A percentile compares a stretch with the other conserved stretches of the same genome.
phyloP scores from a whole-genome alignment of 2,329 filamentous ascomycete genomes.

The Epichloe coenophiala region DNA sequence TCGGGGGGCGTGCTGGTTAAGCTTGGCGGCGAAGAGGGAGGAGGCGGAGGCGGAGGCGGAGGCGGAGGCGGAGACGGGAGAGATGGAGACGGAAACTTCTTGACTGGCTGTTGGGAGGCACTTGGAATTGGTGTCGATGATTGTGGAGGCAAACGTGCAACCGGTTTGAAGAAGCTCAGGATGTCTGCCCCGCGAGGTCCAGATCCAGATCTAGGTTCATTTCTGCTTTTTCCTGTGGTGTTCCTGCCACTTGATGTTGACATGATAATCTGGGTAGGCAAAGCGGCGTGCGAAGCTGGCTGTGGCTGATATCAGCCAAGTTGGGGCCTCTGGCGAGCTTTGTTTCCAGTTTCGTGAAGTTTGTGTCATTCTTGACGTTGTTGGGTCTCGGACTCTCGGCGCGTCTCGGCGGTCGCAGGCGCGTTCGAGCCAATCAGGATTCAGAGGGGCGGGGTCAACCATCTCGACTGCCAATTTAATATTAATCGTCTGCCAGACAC shows the following conservation, averaged over 20 bases:
- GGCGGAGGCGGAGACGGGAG: conserved; percentile 11
- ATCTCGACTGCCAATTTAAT: background rate
- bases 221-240: background rate
- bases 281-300: background rate
- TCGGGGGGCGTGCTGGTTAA: conserved; percentile 14
- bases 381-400: background rate
- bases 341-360: background rate
- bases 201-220: background rate
- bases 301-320: background rate
- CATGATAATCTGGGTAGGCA: conserved; percentile 1
- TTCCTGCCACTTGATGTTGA: conserved; percentile 14
- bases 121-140: conserved; percentile 3
- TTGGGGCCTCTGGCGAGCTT: background rate
- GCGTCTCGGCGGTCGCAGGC: background rate
- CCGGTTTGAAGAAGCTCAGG: conserved; percentile 25
- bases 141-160: conserved; percentile 7
- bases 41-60: conserved; percentile 12
- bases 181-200: conserved; percentile 16
- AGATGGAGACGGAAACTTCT: background rate
- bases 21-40: conserved; percentile 14
- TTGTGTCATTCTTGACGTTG: background rate
- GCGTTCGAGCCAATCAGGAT: background rate
- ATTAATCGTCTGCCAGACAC: too few species aligned
- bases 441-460: background rate
- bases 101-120: background rate